Percentiles rank a stretch among this genome's conserved stretches.
Evolutionary conservation across 306 rosid genomes (phyloP).

Genomic region (Amphicarpaea edgeworthii): DNA sequence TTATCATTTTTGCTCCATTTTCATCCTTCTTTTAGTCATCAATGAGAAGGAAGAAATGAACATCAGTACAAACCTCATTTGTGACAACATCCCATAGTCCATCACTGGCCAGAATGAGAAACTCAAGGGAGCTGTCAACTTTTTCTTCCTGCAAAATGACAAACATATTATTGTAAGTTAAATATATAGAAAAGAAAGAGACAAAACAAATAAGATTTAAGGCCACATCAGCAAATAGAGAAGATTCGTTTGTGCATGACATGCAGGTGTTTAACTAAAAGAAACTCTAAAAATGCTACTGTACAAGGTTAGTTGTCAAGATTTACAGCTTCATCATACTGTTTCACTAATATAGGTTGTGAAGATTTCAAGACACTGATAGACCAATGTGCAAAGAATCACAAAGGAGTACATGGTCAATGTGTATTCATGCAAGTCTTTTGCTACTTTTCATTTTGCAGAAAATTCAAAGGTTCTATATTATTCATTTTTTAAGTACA

Average conservation of each 20-base stretch:
- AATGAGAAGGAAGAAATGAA: neutral
- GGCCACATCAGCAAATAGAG: conserved; percentile 9
- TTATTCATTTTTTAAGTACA: conserved; percentile 11
- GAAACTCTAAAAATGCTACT: conserved; percentile 15
- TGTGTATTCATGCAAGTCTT: conserved; percentile 9
- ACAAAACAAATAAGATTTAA: conserved; percentile 1
- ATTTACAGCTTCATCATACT: no score
- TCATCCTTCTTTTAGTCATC: neutral
- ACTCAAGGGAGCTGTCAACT: conserved; percentile 88
- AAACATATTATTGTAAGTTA: conserved; percentile 33
- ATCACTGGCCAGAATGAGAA: conserved; percentile 96
- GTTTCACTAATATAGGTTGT: conserved; percentile 20
- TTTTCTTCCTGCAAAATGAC: conserved; percentile 77
- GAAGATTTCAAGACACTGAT: neutral
- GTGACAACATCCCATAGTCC: conserved; percentile 99
- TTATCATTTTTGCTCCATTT: neutral
- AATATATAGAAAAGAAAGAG: conserved; percentile 20
- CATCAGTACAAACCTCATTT: conserved; percentile 72
- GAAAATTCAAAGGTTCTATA: conserved; percentile 7
- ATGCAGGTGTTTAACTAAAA: conserved; percentile 14
- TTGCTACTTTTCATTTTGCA: neutral
- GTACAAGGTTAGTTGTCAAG: conserved; percentile 26
- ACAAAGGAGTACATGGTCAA: neutral
- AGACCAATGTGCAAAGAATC: conserved; percentile 13
- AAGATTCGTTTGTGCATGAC: neutral